Evolutionary conservation across 1,284 basidiomycete species (phyloP), one percentile per base, ranked within the genome.

Genomic region (Exsudoporus floridanus): DNA sequence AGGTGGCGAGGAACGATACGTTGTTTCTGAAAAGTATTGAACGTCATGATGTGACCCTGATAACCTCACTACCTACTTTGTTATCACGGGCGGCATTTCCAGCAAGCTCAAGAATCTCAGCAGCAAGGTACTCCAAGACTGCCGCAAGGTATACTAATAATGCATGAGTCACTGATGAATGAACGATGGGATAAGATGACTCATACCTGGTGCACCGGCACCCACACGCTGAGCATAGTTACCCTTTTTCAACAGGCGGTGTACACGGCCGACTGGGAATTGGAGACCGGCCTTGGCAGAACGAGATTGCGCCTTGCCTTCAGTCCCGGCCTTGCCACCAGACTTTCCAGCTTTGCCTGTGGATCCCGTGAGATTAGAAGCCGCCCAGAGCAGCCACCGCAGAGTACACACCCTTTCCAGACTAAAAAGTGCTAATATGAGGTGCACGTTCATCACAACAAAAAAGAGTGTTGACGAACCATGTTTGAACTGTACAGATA

Each of bases 191-290:
- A 31, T 18, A 36, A 7, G 39, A 33, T 50, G 9, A 1, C 18
- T 71, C 82, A 57, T 70, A 89, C 86, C 90, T 69, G 85, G 90
- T 65, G 90, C 87, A 72, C 88, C 88, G 54, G 86, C 84, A 74
- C 88, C 87, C 55, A 90, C 78, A 73, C 87, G 85, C 68, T 86
- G 82, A 49, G 86, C 87, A 60, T 91, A 91, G 81, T 92, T 92
- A 59, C 88, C 89, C 76, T 84, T 84, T 80, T 90, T 90, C 68
- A 92, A 75, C 49, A 90, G 82, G 80, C 91, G 84, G 75, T 94
- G 91, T 70, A 94, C 91, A 88, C 91, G 91, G 80, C 92, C 92
- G 65, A 94, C 92, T 54, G 90, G 91, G 78, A 92, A 88, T 70
- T 83, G 83, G 55, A 86, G 78, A 57, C 82, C 83, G 53, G 83